Evolutionary conservation across 768 basidiomycete genomes (phyloP).

Genomic region (Leccinum ochraceum): DNA sequence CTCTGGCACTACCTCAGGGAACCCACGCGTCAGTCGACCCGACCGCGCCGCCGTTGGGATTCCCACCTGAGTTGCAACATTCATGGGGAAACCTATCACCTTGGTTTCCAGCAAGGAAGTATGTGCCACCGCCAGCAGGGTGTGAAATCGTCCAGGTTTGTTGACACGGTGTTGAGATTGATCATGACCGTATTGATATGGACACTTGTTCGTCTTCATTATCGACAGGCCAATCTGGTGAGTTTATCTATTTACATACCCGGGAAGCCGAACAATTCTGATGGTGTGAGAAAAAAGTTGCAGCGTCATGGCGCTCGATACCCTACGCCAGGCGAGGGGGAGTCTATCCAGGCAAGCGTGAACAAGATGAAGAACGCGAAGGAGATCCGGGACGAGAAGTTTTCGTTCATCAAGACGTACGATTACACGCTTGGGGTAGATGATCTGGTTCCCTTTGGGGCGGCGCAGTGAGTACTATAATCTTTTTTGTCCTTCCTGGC

Average conservation of each 20-base stretch:
- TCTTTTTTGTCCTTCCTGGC: conserved; percentile 16
- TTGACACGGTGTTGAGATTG: background rate
- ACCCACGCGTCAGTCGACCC: background rate
- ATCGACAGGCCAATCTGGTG: background rate
- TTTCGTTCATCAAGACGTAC: conserved; percentile 57
- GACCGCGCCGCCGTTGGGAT: background rate
- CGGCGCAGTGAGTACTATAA: conserved; percentile 55
- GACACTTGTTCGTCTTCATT: background rate
- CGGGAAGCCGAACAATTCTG: background rate
- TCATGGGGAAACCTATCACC: background rate
- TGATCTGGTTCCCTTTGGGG: conserved; percentile 66
- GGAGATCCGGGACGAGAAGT: conserved; percentile 41
- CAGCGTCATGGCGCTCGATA: background rate
- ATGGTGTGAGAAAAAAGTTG: background rate
- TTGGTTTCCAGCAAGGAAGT: background rate
- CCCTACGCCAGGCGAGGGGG: conserved; percentile 5
- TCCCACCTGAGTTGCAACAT: background rate
- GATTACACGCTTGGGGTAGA: conserved; percentile 56
- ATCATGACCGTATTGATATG: background rate
- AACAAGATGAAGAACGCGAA: conserved; percentile 51
- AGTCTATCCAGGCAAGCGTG: conserved; percentile 49
- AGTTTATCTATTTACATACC: background rate
- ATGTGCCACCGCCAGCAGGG: background rate
- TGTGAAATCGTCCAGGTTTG: background rate
- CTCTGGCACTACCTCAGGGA: background rate